Base-by-base conservation (phyloP, 1,284 basidiomycete species). In the Grifola frondosa region DNA sequence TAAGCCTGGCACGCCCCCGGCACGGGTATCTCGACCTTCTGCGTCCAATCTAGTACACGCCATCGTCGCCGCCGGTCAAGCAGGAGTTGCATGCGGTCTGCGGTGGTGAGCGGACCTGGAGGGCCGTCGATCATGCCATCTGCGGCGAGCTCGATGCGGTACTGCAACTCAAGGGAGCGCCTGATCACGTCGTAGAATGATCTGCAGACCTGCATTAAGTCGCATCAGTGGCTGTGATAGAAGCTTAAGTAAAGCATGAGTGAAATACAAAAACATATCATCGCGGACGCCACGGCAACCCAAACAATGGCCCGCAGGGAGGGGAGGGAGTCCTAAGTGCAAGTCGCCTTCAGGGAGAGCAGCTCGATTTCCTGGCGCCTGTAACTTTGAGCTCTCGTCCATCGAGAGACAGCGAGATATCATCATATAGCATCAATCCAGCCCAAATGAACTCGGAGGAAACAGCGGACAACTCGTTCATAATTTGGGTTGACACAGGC, bases 1-100 rank as follows among this genome's bases (percentile, higher is more conserved):
- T 81, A 81, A 5, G 77, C 75, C 40, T 70, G 68, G 50, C 74
- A 80, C 5, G 59, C 44, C 0, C 71, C 75, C 0, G 66, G 56
- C 15, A 74, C 58, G 4, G 59, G 53, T 1, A 77, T 60, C 1
- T 46, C 45, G 0, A 50, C 47, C 16, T 55, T 49, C 0, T 50
- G 44, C 10, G 54, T 60, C 69, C 70, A 75, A 7, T 55, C 52
- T n/a, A 76, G 59, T 12, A 46, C 58, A 1, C 57, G 39, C 78
- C 78, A 81, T 3, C 69, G 61, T 1, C 44, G 42, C 1, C 73
- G 67, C 0, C 73, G 63, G 6, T 63, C 57, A 6, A 66, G 63
- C 0, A 80, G 65, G 2, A 58, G 60, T 0, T 50, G 41, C 5
- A 78, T 61, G 5, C 71, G 70, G 2, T 75, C 70, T 1, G 62